Conservation (phyloP, 768 basidiomycete genomes). For the Stropharia rugosoannulata region DNA sequence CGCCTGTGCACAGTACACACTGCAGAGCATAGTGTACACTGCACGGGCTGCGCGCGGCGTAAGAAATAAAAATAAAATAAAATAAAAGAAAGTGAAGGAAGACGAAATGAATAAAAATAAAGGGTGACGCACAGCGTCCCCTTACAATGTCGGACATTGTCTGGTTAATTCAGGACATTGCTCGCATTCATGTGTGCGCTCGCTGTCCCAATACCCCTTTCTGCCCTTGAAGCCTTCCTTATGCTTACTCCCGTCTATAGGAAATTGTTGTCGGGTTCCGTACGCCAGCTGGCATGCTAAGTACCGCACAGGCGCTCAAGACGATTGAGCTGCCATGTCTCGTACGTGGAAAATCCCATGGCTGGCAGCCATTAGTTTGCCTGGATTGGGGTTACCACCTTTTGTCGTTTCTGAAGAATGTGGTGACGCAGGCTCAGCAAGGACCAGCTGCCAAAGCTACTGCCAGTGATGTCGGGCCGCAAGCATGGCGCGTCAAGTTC, state of each 20-base stretch:
- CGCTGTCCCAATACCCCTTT: constrained; percentile 8
- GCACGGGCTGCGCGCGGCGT: too few species aligned
- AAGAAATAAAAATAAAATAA: too few species aligned
- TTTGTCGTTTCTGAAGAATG: constrained; percentile 50
- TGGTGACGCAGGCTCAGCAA: constrained; percentile 4
- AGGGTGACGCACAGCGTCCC: too few species aligned
- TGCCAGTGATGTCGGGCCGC: constrained; percentile 14
- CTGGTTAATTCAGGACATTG: background rate
- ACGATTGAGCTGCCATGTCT: constrained; percentile 79
- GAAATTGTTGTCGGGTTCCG: constrained; percentile 89
- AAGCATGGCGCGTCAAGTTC: constrained; percentile 75
- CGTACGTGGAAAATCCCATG: constrained; percentile 69
- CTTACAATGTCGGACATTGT: background rate
- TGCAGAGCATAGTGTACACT: too few species aligned
- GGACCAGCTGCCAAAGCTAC: constrained; percentile 18
- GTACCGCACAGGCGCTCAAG: constrained; percentile 67
- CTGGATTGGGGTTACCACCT: constrained; percentile 72
- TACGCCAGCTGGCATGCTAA: constrained; percentile 68
- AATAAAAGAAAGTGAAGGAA: too few species aligned
- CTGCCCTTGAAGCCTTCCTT: background rate
- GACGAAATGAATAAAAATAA: too few species aligned
- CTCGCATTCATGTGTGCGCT: constrained; percentile 7
- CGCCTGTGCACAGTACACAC: too few species aligned
- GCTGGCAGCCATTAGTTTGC: constrained; percentile 78
- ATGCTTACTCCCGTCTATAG: constrained; percentile 30